Evolutionary conservation across 2,329 filamentous ascomycete genomes (phyloP), one percentile per base, ranked within the genome.

Genomic region (Fusarium sp.): DNA sequence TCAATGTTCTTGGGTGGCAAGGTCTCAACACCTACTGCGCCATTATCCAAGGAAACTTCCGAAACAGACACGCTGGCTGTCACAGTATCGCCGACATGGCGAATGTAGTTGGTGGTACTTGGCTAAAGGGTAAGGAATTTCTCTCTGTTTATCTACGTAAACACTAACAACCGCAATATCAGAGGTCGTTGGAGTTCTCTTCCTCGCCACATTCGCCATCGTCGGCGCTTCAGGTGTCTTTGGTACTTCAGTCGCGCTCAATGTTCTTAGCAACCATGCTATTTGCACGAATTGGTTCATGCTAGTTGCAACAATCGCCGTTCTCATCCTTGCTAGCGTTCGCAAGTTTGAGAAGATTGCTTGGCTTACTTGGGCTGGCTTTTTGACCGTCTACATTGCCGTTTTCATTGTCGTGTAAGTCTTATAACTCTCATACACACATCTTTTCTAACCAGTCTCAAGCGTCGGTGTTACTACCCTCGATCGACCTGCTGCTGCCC

Each of bases 241-340:
- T 38, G 87, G 87, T 15, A 84, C 89, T 3, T 88, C 88, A 0
- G 87, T 87, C 1, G 89, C 84, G 1, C 79, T 91, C 56, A 91
- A 91, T 71, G 87, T 88, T 1, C 81, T 91, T 3, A 89, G 87
- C 0, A 81, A 82, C 33, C 88, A 91, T 71, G 85, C 85, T 6
- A 80, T 85, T 6, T 91, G 89, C 73, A 90, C 88, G 0, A 87
- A 88, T 18, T 88, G 83, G 81, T 91, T 84, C 78, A 83, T 84
- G 12, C 81, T 89, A 30, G 77, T 90, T 7, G 86, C 86, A 0
- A 85, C 87, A 1, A 73, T 85, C 3, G 78, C 85, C 11, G 83
- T 89, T 12, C 85, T 85, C 30, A 68, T 82, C 1, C 81, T 84
- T 9, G 87, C 87, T 2, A 86, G 83, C 30, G 83, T 89, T 8